Conservation (phyloP, 108 stramenopile genomes). For the Ochromonas danica region DNA sequence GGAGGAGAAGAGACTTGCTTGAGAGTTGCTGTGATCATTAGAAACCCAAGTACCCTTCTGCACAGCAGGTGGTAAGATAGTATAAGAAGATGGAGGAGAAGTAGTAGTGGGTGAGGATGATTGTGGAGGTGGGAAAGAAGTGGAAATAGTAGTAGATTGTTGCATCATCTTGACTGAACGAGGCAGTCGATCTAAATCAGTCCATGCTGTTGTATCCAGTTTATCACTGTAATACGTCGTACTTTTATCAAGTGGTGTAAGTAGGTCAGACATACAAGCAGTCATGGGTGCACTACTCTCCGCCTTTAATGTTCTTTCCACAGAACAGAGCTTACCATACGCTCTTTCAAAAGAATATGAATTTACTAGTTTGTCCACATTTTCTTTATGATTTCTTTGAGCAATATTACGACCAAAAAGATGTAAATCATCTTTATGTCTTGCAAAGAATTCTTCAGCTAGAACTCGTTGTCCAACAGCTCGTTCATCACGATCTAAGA, state of each 20-base stretch:
- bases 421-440: conserved; percentile 12
- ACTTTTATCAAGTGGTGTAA: neutral
- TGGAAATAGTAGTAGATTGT: too few species aligned
- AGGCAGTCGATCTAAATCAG: too few species aligned
- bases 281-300: neutral
- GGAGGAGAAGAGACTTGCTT: too few species aligned
- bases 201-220: neutral
- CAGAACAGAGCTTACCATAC: neutral
- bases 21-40: too few species aligned
- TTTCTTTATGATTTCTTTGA: conserved; percentile 8
- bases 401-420: conserved; percentile 7
- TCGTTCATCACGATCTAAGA: conserved; percentile 19
- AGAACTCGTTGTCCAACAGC: conserved; percentile 1
- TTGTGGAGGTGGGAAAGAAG: too few species aligned
- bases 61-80: too few species aligned
- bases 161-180: too few species aligned
- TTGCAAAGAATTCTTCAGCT: conserved; percentile 27
- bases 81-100: too few species aligned
- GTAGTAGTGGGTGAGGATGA: too few species aligned
- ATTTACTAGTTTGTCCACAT: conserved; percentile 1
- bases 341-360: conserved; percentile 4
- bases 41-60: too few species aligned
- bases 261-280: neutral
- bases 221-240: neutral
- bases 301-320: conserved; percentile 6